Percentiles rank a stretch among this genome's conserved stretches.
phyloP scores from a whole-genome alignment of 345 rosid genomes.

The Lumnitzera littorea region DNA sequence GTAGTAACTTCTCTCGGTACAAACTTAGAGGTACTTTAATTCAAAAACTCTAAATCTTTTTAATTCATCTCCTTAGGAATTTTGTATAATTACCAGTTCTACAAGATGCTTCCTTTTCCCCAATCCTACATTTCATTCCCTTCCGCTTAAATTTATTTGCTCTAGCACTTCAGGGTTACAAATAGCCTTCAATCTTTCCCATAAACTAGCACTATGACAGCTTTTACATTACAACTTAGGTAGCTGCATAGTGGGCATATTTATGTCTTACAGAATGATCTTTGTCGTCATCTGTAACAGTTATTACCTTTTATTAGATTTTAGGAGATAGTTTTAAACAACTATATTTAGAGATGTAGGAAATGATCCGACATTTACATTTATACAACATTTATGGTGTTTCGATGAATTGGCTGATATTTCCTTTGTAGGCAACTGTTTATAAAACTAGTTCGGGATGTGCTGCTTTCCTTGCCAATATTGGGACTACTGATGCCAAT shows the following conservation, averaged over 20 bases:
- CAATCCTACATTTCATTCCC: background rate
- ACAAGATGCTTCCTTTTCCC: background rate
- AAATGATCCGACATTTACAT: background rate
- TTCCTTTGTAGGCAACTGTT: constrained; percentile 54
- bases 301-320: too few species aligned
- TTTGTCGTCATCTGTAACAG: too few species aligned
- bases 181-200: background rate
- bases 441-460: constrained; percentile 70
- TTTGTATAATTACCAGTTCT: background rate
- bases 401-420: background rate
- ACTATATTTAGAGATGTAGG: background rate
- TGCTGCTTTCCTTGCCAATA: constrained; percentile 85
- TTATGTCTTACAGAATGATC: too few species aligned
- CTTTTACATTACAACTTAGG: too few species aligned
- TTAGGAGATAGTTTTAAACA: background rate
- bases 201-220: background rate
- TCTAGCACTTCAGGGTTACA: background rate
- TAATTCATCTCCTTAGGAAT: background rate
- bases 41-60: background rate
- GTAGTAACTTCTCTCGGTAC: constrained; percentile 55
- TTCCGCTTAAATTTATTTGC: background rate
- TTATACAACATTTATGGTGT: background rate
- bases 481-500: constrained; percentile 52
- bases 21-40: constrained; percentile 59
- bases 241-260: too few species aligned